Evolutionary conservation across 177 flowering plant species (phyloP).

Genomic region (Telopea speciosissima): DNA sequence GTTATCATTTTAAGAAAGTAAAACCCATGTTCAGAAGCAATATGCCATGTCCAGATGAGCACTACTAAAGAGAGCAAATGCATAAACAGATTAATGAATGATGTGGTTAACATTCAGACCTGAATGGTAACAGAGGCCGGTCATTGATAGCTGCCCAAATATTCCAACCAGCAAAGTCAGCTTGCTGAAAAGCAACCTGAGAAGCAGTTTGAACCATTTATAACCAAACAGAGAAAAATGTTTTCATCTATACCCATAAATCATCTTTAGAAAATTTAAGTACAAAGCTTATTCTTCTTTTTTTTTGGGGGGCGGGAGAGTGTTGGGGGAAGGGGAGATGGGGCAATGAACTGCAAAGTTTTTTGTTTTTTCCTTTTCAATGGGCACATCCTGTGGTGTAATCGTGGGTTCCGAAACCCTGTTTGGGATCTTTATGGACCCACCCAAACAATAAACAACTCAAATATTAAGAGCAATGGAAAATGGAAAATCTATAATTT

Average conservation of each 20-base stretch:
- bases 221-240: constrained; percentile 2
- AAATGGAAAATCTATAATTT: too few species aligned
- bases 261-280: neutral
- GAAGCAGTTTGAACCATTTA: constrained; percentile 6
- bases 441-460: too few species aligned
- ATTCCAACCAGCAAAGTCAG: constrained; percentile 98
- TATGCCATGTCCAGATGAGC: too few species aligned
- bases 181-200: constrained; percentile 98
- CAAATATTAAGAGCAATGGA: too few species aligned
- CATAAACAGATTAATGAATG: neutral
- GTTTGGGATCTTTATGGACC: too few species aligned
- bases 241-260: neutral
- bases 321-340: neutral
- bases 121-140: constrained; percentile 85
- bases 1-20: too few species aligned
- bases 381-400: too few species aligned
- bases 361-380: neutral
- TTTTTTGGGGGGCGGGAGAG: too few species aligned
- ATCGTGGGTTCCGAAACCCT: too few species aligned
- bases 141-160: constrained; percentile 96
- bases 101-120: constrained; percentile 33
- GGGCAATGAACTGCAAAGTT: neutral
- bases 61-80: neutral
- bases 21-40: too few species aligned
- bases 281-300: too few species aligned